A percentile compares a stretch with the other conserved stretches of the same genome.
Evolutionary conservation across 768 basidiomycete genomes (phyloP).

Genomic region (Psilocybe azurescens): DNA sequence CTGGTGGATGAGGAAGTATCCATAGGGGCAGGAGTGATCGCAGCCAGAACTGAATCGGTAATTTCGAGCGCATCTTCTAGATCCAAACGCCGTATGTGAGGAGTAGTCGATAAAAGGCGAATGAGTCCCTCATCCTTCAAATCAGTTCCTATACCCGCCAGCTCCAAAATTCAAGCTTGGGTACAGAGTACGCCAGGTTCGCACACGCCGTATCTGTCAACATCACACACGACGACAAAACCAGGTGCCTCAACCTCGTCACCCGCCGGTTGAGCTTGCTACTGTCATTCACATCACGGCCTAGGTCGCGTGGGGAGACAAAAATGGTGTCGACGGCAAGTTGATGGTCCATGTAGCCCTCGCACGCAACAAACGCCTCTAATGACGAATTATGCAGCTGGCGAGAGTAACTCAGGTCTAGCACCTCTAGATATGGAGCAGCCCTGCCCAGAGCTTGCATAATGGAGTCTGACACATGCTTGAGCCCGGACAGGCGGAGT

Average conservation of each 20-base stretch:
- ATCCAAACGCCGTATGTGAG: slow-evolving; percentile 76
- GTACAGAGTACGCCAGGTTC: slow-evolving; percentile 72
- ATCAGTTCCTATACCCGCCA: slow-evolving; percentile 75
- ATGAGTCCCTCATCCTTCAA: slow-evolving; percentile 79
- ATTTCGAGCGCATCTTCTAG: slow-evolving; percentile 84
- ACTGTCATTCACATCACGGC: slow-evolving; percentile 60
- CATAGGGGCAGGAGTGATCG: slow-evolving; percentile 55
- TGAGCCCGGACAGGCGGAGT: slow-evolving; percentile 72
- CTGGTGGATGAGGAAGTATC: neutral
- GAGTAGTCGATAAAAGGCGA: slow-evolving; percentile 69
- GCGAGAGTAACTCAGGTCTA: slow-evolving; percentile 79
- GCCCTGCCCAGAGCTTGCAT: slow-evolving; percentile 72
- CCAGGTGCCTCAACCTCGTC: slow-evolving; percentile 75
- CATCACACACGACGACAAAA: slow-evolving; percentile 69
- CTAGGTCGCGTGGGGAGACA: slow-evolving; percentile 67
- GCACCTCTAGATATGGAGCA: slow-evolving; percentile 73
- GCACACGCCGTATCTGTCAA: slow-evolving; percentile 80
- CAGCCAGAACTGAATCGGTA: slow-evolving; percentile 71
- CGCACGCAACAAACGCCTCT: slow-evolving; percentile 71
- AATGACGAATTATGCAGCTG: slow-evolving; percentile 77
- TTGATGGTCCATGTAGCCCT: slow-evolving; percentile 39
- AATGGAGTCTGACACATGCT: slow-evolving; percentile 59
- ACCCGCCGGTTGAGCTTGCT: slow-evolving; percentile 56
- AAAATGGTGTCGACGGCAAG: slow-evolving; percentile 48
- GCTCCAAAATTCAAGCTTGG: slow-evolving; percentile 79